Evolutionary conservation across 306 rosid genomes (phyloP), one percentile per base, ranked within the genome.

Genomic region (Neltuma alba): DNA sequence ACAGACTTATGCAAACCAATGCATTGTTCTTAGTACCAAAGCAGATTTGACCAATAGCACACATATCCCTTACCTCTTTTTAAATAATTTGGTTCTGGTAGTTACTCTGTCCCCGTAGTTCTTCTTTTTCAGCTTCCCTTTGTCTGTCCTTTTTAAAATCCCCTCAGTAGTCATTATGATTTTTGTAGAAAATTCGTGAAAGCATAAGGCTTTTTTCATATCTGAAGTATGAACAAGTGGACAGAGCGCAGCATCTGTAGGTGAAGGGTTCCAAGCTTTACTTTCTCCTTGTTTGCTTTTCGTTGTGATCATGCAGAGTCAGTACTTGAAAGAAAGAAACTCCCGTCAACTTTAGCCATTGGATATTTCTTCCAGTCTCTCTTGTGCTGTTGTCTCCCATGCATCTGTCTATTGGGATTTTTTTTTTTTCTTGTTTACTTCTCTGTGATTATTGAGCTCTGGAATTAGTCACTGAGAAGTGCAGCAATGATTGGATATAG

Each of bases 351-450:
- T n/a, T 25, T 41, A 15, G 36, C 27, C 55, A 25, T 69, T 41
- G 21, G 37, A 69, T 40, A 20, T 23, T 44, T 40, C 48, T 38
- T 40, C n/a, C 45, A 9, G 18, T 67, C 52, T 40, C 72, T 21
- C 31, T 48, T 57, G n/a, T 12, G 66, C 15, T 12, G 30, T n/a
- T 37, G 31, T 37, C 72, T 37, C 31, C 72, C 31, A 66, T 37
- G 72, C 72, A 20, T 36, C 70, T 52, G 33, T 72, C 71, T 64
- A 28, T 9, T 13, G 23, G 57, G 33, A 61, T 47, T 45, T 58
- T 52, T 37, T 27, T 75, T 20, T 64, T 75, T 34, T 20, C 14
- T 75, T 23, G 2, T 7, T 76, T 76, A 64, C 45, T 75, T 70
- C 27, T 21, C 42, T 72, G 44, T 57, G 50, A 47, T 72, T 66